These are phyloP conservation scores for Gentiana dahurica DNA, from an alignment of 257 asterid genomes.

Conservation along the genomic window DNA sequence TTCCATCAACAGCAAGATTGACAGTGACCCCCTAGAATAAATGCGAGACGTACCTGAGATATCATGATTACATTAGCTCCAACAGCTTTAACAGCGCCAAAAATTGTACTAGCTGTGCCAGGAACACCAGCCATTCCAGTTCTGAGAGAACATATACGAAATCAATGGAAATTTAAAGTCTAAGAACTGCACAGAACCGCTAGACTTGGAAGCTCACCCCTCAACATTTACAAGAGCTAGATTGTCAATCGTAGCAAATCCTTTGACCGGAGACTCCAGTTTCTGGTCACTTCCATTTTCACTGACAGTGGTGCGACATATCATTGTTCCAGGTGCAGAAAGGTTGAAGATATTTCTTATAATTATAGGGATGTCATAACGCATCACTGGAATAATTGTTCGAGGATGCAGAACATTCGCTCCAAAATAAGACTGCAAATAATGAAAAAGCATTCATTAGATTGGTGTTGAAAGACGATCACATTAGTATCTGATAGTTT, in stretches of 20 bases:
- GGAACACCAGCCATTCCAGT: conserved; percentile 99
- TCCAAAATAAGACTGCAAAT: conserved; percentile 87
- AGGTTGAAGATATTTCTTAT: conserved; percentile 94
- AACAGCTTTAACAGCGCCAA: conserved; percentile 87
- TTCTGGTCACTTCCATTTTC: conserved; percentile 40
- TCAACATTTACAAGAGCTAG: conserved; percentile 97
- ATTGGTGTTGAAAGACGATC: conserved; percentile 11
- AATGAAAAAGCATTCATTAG: conserved; percentile 15
- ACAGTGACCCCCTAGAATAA: too few species aligned
- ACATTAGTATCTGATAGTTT: conserved; percentile 10
- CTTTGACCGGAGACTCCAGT: conserved; percentile 73
- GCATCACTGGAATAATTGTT: conserved; percentile 98
- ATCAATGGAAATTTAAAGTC: background rate
- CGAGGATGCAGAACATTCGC: conserved; percentile 99
- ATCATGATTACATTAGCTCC: conserved; percentile 98
- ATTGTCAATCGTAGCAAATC: conserved; percentile 97
- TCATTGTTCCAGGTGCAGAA: conserved; percentile 85
- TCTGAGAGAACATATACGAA: conserved; percentile 33
- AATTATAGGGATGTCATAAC: conserved; percentile 88
- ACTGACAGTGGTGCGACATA: conserved; percentile 44
- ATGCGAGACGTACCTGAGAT: conserved; percentile 58
- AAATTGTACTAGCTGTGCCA: conserved; percentile 91
- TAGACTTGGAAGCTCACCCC: conserved; percentile 47
- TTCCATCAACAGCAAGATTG: background rate
- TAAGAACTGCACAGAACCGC: background rate